Evolutionary conservation across 2,329 filamentous ascomycete genomes (phyloP).

Genomic region (Aureobasidium zeae): DNA sequence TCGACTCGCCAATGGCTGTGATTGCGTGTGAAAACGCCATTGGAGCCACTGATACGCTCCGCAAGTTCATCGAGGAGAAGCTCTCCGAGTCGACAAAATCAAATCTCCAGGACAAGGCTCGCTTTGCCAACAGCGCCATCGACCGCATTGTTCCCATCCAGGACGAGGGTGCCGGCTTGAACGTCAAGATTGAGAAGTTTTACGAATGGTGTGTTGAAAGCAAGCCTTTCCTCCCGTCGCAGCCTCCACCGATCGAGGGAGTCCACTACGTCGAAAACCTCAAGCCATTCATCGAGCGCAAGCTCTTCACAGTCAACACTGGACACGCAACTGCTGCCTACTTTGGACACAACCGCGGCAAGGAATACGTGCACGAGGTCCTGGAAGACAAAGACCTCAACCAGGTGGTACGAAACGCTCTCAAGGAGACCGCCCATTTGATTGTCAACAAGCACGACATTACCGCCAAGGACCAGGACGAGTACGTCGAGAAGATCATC

Average conservation of each 20-base stretch:
- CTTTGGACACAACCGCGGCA: constrained; percentile 79
- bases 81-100: constrained; percentile 58
- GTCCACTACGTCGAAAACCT: constrained; percentile 91
- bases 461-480: constrained; percentile 60
- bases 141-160: constrained; percentile 96
- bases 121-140: constrained; percentile 95
- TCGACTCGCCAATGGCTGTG: constrained; percentile 64
- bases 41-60: constrained; percentile 81
- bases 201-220: constrained; percentile 97
- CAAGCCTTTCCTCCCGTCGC: constrained; percentile 66
- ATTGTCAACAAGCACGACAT: constrained; percentile 85
- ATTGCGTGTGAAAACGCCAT: constrained; percentile 99
- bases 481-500: constrained; percentile 89
- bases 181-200: constrained; percentile 96
- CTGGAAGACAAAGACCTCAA: constrained; percentile 73
- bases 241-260: constrained; percentile 67
- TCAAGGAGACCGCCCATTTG: constrained; percentile 76
- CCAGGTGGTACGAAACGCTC: constrained; percentile 65
- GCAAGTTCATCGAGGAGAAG: constrained; percentile 62
- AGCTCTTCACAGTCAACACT: constrained; percentile 99
- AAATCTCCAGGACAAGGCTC: constrained; percentile 62
- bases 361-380: constrained; percentile 82
- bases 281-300: constrained; percentile 94
- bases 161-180: constrained; percentile 65
- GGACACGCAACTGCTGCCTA: constrained; percentile 93